Conservation (phyloP, 345 rosid species). For the Aethionema arabicum region DNA sequence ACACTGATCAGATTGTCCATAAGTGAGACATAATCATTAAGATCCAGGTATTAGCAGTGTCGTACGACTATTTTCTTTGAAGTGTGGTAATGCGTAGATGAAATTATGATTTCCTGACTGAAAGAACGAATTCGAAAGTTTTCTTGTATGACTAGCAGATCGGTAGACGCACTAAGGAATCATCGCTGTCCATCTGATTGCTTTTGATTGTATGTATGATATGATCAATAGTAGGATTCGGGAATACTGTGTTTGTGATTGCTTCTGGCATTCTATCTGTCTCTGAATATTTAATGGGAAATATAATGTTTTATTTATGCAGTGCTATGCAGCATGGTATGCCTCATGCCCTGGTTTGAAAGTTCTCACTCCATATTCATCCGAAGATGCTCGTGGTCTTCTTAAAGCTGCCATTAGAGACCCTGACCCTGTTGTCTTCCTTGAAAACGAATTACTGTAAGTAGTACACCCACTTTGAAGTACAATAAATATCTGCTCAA, state of each 20-base stretch:
- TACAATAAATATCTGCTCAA: neutral
- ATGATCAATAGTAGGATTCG: neutral
- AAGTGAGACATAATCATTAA: neutral
- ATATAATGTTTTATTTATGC: conserved; percentile 27
- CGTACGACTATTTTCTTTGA: conserved; percentile 4
- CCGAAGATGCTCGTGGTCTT: conserved; percentile 93
- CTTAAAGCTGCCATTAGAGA: conserved; percentile 96
- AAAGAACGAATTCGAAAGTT: neutral
- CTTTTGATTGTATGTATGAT: neutral
- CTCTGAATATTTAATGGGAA: conserved; percentile 6
- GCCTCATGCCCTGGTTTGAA: conserved; percentile 87
- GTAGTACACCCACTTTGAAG: conserved; percentile 30
- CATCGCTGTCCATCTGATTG: neutral
- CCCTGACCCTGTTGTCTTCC: conserved; percentile 95
- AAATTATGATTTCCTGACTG: neutral
- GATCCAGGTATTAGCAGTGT: neutral
- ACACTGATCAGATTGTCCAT: neutral
- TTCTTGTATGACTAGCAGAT: conserved; percentile 1
- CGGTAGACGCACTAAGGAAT: neutral
- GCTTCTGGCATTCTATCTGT: conserved; percentile 8
- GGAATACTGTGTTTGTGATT: conserved; percentile 3
- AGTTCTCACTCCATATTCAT: conserved; percentile 75
- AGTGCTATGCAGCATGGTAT: conserved; percentile 98
- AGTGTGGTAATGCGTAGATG: neutral
- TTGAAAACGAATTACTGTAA: conserved; percentile 91